Percentiles rank a stretch among this genome's conserved stretches.
Evolutionary conservation across 139 green algal species (phyloP).

Genomic region (Microglena sp.): DNA sequence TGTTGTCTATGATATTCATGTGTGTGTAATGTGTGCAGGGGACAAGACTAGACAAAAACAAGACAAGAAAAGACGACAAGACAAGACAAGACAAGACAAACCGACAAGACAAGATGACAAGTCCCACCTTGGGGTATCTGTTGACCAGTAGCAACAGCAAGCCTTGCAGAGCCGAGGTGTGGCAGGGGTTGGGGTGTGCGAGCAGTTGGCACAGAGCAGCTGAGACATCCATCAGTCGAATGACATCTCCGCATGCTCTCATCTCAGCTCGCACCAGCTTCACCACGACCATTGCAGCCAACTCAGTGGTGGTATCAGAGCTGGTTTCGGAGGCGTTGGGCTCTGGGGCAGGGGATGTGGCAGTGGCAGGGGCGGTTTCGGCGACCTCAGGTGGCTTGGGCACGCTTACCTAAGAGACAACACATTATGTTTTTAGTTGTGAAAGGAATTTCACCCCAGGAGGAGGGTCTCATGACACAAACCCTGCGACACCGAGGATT

Average conservation of each 20-base stretch:
- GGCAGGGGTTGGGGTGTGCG: conserved; percentile 9
- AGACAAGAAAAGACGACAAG: no score
- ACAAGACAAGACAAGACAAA: no score
- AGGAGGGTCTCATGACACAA: no score
- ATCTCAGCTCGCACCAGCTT: conserved; percentile 34
- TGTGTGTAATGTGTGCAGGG: no score
- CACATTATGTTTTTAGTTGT: no score
- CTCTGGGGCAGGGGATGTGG: not conserved
- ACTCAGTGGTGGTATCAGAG: conserved; percentile 5
- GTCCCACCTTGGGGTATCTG: conserved; percentile 49
- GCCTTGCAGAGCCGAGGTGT: conserved; percentile 36
- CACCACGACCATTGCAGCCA: conserved; percentile 25
- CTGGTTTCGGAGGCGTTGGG: not conserved
- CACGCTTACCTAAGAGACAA: no score
- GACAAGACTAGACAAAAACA: no score
- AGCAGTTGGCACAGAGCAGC: conserved; percentile 18
- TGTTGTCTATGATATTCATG: no score
- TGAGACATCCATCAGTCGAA: conserved; percentile 40
- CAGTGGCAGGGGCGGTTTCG: not conserved
- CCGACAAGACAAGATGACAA: no score
- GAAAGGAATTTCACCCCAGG: no score
- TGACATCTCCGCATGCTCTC: conserved; percentile 51
- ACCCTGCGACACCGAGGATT: no score
- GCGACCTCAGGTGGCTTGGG: not conserved
- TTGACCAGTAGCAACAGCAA: conserved; percentile 54